Evolutionary conservation across 192 early-diverging fungal species (phyloP), one percentile per base, ranked within the genome.

Genomic region (Coemansia sp.): DNA sequence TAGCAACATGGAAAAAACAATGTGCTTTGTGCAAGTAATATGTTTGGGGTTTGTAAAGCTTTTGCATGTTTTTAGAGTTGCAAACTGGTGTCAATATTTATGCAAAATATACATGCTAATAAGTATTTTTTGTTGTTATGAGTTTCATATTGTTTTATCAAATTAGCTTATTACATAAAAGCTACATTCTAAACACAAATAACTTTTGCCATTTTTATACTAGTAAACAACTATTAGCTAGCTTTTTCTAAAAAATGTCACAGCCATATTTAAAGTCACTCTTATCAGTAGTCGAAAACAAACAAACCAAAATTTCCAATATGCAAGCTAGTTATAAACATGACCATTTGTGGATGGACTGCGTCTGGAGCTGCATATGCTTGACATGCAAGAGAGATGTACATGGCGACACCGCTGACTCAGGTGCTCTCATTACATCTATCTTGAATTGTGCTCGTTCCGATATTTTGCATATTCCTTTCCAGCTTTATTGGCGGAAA

Each of bases 381-480:
- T 10, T 14, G 39, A 46, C 39, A 46, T 46, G 39, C 39, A 46
- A 46, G 1, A 46, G 36, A 46, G 1, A 46, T 46, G 39, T 46
- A 46, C 39, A 46, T 46, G 39, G 39, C 3, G 39, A 46, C 39
- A 46, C 9, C 11, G 17, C 39, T 0, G 39, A 46, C 39, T 46
- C 9, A 46, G 39, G 39, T 46, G 39, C 39, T 46, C 39, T 46
- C 11, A 46, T 46, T 14, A 17, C 39, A 46, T 9, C 39, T 14
- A 46, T 46, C 39, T 46, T 46, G 39, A 14, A 46, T 46, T 46
- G 39, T 46, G 17, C 39, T 17, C 14, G 17, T 46, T 46, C 39
- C 39, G 11, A 46, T 46, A 10, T 46, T 46, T 46, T 46, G 39
- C 39, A 46, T 46, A 46, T 39, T 60, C 30, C 42, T 60, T 19